phyloP scores from a whole-genome alignment of 1,139 yeast genomes.

The Saccharomycopsis hybrid region DNA sequence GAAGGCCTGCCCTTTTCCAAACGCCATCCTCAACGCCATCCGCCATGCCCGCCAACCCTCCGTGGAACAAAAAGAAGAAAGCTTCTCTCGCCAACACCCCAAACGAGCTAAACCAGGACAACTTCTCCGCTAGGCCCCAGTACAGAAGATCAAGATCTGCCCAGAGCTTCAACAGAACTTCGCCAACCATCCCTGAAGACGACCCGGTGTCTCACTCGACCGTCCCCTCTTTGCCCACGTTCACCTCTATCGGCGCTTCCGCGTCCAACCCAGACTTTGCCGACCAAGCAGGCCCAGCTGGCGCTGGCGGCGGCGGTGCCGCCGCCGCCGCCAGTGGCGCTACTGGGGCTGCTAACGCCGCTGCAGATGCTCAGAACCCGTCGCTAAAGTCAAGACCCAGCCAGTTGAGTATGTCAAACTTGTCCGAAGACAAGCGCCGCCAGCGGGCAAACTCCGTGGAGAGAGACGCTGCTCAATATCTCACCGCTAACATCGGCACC shows the following conservation, averaged over 20 bases:
- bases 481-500: constrained; percentile 1
- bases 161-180: constrained; percentile 4
- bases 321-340: neutral
- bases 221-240: constrained; percentile 15
- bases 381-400: too few relatives aligned
- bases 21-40: too few relatives aligned
- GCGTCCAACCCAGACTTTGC: too few relatives aligned
- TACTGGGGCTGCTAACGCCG: neutral
- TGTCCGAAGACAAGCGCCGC: constrained; percentile 20
- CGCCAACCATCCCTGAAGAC: constrained; percentile 16
- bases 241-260: constrained; percentile 8
- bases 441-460: constrained; percentile 22
- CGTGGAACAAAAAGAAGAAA: constrained; percentile 2
- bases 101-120: neutral
- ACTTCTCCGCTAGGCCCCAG: neutral
- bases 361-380: neutral
- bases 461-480: constrained; percentile 27
- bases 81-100: neutral
- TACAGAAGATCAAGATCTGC: constrained; percentile 9
- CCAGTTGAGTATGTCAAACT: constrained; percentile 5
- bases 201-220: constrained; percentile 18
- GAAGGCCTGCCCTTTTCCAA: too few relatives aligned
- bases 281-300: neutral
- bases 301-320: neutral
- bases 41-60: neutral